Percentiles rank a stretch among this genome's conserved stretches.
These are phyloP conservation scores for Tuber magnatum DNA, from an alignment of 495 filamentous ascomycete genomes.

Conservation along the genomic window DNA sequence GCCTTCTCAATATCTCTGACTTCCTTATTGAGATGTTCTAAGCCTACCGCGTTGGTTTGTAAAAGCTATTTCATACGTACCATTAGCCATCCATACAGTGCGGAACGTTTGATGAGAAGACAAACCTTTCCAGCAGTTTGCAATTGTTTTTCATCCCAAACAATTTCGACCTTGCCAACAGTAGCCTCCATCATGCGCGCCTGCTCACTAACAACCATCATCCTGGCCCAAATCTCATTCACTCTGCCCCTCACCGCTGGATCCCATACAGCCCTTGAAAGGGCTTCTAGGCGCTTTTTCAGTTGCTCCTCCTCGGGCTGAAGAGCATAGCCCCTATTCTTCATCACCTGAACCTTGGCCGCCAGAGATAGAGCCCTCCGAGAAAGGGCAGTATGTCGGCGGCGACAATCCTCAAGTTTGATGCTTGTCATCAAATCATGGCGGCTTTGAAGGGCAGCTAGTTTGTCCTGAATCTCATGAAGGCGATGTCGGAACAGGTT, in stretches of 20 bases:
- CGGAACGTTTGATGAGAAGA: slow-evolving; percentile 6
- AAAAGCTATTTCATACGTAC: slow-evolving; percentile 57
- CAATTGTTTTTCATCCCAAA: slow-evolving; percentile 68
- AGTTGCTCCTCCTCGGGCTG: slow-evolving; percentile 85
- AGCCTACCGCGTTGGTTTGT: slow-evolving; percentile 80
- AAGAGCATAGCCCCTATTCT: slow-evolving; percentile 87
- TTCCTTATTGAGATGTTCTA: slow-evolving; percentile 76
- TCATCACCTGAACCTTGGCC: slow-evolving; percentile 81
- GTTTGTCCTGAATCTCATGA: slow-evolving; percentile 79
- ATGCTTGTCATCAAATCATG: slow-evolving; percentile 78
- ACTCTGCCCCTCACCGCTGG: slow-evolving; percentile 71
- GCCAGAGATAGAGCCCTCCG: slow-evolving; percentile 77
- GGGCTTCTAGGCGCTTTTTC: slow-evolving; percentile 67
- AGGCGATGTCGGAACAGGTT: slow-evolving; percentile 67
- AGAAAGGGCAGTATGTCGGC: slow-evolving; percentile 71
- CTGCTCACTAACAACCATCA: slow-evolving; percentile 76
- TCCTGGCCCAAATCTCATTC: slow-evolving; percentile 95
- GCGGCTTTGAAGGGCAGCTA: slow-evolving; percentile 68
- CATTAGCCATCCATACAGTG: slow-evolving; percentile 16
- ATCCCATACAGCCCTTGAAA: slow-evolving; percentile 73
- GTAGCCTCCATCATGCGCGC: slow-evolving; percentile 71
- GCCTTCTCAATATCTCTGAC: slow-evolving; percentile 69
- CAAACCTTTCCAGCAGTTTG: slow-evolving; percentile 78
- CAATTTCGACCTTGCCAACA: slow-evolving; percentile 57
- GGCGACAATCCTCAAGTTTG: slow-evolving; percentile 67